Percentiles rank a stretch among this genome's conserved stretches.
Evolutionary conservation across 2,329 filamentous ascomycete species (phyloP).

Genomic region (Trichophyton simii): DNA sequence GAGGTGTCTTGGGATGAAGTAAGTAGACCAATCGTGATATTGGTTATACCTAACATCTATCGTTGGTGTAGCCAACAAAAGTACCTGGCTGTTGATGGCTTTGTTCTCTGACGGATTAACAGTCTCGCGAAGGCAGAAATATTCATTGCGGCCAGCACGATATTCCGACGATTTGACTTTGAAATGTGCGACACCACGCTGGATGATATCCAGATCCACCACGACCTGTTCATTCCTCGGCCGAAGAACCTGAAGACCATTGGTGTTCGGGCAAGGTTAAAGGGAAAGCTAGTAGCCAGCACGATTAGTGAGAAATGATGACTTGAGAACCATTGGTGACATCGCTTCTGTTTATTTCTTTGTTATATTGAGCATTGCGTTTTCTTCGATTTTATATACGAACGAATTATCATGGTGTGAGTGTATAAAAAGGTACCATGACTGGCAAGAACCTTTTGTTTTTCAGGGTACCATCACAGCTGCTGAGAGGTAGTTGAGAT

Average conservation of each 20-base stretch:
- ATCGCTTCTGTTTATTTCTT: background rate
- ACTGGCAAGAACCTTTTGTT: background rate
- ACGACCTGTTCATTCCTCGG: constrained; percentile 13
- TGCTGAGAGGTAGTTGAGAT: background rate
- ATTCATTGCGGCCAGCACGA: constrained; percentile 8
- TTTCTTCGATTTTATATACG: background rate
- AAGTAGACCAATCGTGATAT: background rate
- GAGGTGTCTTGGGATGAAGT: constrained; percentile 16
- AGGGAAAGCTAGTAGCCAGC: background rate
- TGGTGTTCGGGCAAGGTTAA: constrained; percentile 8
- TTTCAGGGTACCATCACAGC: background rate
- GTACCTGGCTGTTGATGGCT: background rate
- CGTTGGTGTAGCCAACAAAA: too few relatives aligned
- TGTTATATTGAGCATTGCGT: background rate
- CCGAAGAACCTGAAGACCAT: constrained; percentile 12
- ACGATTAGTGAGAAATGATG: background rate
- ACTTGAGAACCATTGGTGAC: background rate
- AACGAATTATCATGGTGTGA: background rate
- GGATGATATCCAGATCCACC: constrained; percentile 16
- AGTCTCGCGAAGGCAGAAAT: constrained; percentile 12
- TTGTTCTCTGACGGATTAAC: background rate
- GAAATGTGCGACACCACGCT: constrained; percentile 11
- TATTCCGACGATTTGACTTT: constrained; percentile 12
- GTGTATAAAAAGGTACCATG: background rate
- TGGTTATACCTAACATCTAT: background rate